These are phyloP conservation scores for Thalassiosira hispida DNA, from an alignment of 352 stramenopile genomes.

Conservation along the genomic window DNA sequence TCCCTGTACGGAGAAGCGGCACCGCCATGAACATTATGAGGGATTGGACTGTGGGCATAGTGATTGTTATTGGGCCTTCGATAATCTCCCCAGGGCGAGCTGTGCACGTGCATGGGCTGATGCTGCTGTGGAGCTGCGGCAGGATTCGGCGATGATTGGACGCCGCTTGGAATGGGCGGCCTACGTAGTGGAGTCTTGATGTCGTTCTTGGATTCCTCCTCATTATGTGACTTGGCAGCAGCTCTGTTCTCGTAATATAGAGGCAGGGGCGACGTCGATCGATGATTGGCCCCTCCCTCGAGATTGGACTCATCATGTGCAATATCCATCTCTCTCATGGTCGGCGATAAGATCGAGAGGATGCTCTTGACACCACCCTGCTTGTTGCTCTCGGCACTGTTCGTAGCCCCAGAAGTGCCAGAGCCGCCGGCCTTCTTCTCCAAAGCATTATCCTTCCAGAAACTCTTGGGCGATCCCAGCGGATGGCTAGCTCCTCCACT, in stretches of 20 bases:
- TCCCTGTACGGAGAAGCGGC: conserved; percentile 34
- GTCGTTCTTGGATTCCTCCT: no score
- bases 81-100: conserved; percentile 23
- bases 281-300: background rate
- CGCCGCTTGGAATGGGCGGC: conserved; percentile 6
- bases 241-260: conserved; percentile 25
- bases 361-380: conserved; percentile 56
- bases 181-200: conserved; percentile 23
- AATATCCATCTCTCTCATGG: conserved; percentile 54
- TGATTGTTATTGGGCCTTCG: background rate
- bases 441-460: conserved; percentile 51
- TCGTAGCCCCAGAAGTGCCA: background rate
- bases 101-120: conserved; percentile 10
- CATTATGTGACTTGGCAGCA: background rate
- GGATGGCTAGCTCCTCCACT: conserved; percentile 12
- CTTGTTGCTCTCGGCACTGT: conserved; percentile 44
- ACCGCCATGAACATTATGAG: conserved; percentile 34
- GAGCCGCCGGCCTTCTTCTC: background rate
- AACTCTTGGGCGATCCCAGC: conserved; percentile 47
- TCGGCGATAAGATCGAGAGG: conserved; percentile 68
- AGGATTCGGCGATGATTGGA: conserved; percentile 5
- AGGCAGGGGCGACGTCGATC: conserved; percentile 27
- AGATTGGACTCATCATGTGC: background rate
- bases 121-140: conserved; percentile 4
- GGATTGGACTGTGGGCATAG: conserved; percentile 32